Evolutionary conservation across 345 rosid genomes (phyloP).

Genomic region (Citrus unshiu): DNA sequence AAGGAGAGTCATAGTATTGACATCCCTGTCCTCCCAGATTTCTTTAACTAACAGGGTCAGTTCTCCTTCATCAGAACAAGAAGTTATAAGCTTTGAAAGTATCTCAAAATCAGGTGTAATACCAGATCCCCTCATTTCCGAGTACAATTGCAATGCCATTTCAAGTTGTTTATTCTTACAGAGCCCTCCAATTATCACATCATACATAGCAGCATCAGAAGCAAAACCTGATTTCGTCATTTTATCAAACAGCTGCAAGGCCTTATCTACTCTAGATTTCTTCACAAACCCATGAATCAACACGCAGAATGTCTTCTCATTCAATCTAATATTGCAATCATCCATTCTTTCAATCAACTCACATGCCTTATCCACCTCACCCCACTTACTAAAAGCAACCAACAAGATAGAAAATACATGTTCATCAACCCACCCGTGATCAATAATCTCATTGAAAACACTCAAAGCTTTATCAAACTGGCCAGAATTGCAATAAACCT

Average conservation of each 20-base stretch:
- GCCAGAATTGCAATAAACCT: slow-evolving; percentile 60
- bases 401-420: slow-evolving; percentile 55
- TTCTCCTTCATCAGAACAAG: slow-evolving; percentile 48
- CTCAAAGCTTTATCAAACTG: slow-evolving; percentile 46
- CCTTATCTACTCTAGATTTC: slow-evolving; percentile 60
- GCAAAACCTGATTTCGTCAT: slow-evolving; percentile 52
- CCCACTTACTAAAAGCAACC: slow-evolving; percentile 61
- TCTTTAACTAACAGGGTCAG: slow-evolving; percentile 35
- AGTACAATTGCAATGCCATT: slow-evolving; percentile 52
- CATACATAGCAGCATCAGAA: slow-evolving; percentile 55
- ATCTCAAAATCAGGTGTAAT: slow-evolving; percentile 53
- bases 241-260: slow-evolving; percentile 54
- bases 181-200: slow-evolving; percentile 68
- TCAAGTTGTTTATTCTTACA: slow-evolving; percentile 49
- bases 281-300: slow-evolving; percentile 80
- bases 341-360: slow-evolving; percentile 72
- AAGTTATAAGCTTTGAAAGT: slow-evolving; percentile 52
- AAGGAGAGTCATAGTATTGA: slow-evolving; percentile 42
- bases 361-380: slow-evolving; percentile 68
- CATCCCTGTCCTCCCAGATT: slow-evolving; percentile 39
- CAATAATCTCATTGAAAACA: slow-evolving; percentile 51
- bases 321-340: slow-evolving; percentile 44
- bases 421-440: slow-evolving; percentile 66
- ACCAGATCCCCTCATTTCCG: slow-evolving; percentile 54
- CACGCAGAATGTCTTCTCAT: slow-evolving; percentile 59